Evolutionary conservation across 192 early-diverging fungal genomes (phyloP).

Genomic region (Coemansia sp.): DNA sequence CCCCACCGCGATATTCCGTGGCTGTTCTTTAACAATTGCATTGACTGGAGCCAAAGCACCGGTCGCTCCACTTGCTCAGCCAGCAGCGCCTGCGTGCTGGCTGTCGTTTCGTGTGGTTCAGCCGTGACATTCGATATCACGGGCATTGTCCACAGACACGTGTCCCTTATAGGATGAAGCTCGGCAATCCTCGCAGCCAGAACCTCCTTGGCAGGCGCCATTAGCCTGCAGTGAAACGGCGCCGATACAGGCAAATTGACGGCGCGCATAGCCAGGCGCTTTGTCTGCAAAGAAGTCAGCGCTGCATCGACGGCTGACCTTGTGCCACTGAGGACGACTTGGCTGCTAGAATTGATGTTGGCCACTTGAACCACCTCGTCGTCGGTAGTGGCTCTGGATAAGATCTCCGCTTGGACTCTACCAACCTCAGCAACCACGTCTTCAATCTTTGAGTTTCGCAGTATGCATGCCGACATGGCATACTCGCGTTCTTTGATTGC

Average conservation of each 20-base stretch:
- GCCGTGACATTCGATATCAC: conserved; percentile 95
- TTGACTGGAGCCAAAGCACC: conserved; percentile 88
- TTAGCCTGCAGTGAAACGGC: conserved; percentile 94
- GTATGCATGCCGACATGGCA: conserved; percentile 88
- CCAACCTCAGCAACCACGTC: conserved; percentile 63
- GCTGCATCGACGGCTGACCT: conserved; percentile 84
- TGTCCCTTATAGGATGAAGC: conserved; percentile 63
- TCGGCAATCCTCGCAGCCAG: conserved; percentile 75
- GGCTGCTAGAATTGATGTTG: conserved; percentile 82
- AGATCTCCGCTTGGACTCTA: conserved; percentile 39
- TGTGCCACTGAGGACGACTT: conserved; percentile 93
- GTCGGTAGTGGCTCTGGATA: neutral
- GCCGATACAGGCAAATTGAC: conserved; percentile 93
- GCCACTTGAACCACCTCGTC: conserved; percentile 82
- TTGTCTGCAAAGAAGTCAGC: conserved; percentile 76
- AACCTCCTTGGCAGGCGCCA: conserved; percentile 81
- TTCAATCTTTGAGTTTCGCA: conserved; percentile 71
- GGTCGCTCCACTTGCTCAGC: conserved; percentile 82
- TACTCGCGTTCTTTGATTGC: conserved; percentile 74
- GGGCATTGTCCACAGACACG: conserved; percentile 68
- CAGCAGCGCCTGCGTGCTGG: conserved; percentile 70
- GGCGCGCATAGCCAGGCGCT: conserved; percentile 83
- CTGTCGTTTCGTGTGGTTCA: conserved; percentile 65
- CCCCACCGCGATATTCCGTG: conserved; percentile 85
- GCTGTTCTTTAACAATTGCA: conserved; percentile 73